Evolutionary conservation across 805 yeast species (phyloP).

Genomic region (Pichia nanzhaoensis): DNA sequence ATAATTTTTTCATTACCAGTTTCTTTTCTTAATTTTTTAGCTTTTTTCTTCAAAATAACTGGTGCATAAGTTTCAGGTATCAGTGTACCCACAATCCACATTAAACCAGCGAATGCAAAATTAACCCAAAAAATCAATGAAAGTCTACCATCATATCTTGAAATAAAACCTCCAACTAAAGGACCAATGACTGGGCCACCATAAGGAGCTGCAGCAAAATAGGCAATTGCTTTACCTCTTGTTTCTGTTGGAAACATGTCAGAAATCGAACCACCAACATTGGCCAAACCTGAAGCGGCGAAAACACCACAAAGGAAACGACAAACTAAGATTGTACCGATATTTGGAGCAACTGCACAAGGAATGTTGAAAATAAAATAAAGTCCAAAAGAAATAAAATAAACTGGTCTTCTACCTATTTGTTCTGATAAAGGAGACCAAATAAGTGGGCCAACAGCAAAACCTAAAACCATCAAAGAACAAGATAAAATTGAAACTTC

Average conservation of each 20-base stretch:
- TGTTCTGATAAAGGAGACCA: constrained; percentile 90
- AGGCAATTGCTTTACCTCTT: constrained; percentile 85
- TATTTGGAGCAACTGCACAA: constrained; percentile 76
- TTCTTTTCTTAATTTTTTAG: constrained; percentile 60
- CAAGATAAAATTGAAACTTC: constrained; percentile 79
- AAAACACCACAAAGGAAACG: constrained; percentile 86
- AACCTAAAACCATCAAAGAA: constrained; percentile 85
- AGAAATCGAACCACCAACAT: constrained; percentile 88
- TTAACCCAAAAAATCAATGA: constrained; percentile 84
- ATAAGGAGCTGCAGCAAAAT: constrained; percentile 87
- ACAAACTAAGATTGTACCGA: constrained; percentile 73
- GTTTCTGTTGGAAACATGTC: constrained; percentile 79
- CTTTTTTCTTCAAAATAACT: constrained; percentile 61
- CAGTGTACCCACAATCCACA: constrained; percentile 57
- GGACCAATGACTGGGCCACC: constrained; percentile 93
- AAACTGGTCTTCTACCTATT: constrained; percentile 80
- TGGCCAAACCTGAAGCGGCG: constrained; percentile 72
- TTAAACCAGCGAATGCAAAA: constrained; percentile 83
- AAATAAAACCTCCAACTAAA: constrained; percentile 78
- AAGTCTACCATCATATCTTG: constrained; percentile 59
- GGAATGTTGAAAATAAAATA: constrained; percentile 81
- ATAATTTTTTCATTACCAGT: constrained; percentile 79
- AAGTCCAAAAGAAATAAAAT: constrained; percentile 65
- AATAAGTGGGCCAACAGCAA: constrained; percentile 76
- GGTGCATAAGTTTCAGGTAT: constrained; percentile 95